Evolutionary conservation across 2,329 filamentous ascomycete genomes (phyloP), one percentile per base, ranked within the genome.

Genomic region (Neopestalotiopsis sp.): DNA sequence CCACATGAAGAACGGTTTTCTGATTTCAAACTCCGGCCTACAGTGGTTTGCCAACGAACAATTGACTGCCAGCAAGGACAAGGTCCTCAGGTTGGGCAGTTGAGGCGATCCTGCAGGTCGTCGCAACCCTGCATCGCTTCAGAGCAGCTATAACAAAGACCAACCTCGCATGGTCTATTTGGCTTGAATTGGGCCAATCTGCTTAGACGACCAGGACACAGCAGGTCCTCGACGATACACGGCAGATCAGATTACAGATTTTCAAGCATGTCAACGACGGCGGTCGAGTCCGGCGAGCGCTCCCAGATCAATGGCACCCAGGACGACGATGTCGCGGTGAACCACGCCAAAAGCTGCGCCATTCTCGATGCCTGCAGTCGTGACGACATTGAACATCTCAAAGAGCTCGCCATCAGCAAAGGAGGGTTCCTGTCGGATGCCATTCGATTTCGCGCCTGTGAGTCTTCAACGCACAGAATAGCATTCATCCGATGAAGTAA

Each of bases 391-490:
- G 79, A 84, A 45, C 80, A 81, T 58, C 84, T 94, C 67, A 84
- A 87, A 70, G 75, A 76, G 13, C 82, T 92, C 70, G 91, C 92
- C 53, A 86, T 87, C 65, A 88, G 89, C 1, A 81, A 84, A 66
- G 91, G 90, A n/a, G 92, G 92, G 20, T 86, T 94, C 71, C 76
- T 94, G 68, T 86, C 85, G 24, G 92, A 94, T 77, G 81, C 85
- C 34, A 80, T 96, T 71, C 91, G 95, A 73, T 88, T 88, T 76
- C 83, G 85, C 79, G 94, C 93, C 73, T 98, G 95, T 97, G 88
- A 81, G 93, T 88, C 42, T 71, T 73, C 64, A 58, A 65, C 40
- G 66, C 42, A 67, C 40, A 34, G 63, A 56, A 7, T 45, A 53
- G 45, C 12, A 28, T 28, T 12, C 67, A 20, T 57, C n/a, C 17